Percentiles rank a stretch among this genome's conserved stretches.
phyloP scores from a whole-genome alignment of 305 asterid species.

The Withania somnifera region DNA sequence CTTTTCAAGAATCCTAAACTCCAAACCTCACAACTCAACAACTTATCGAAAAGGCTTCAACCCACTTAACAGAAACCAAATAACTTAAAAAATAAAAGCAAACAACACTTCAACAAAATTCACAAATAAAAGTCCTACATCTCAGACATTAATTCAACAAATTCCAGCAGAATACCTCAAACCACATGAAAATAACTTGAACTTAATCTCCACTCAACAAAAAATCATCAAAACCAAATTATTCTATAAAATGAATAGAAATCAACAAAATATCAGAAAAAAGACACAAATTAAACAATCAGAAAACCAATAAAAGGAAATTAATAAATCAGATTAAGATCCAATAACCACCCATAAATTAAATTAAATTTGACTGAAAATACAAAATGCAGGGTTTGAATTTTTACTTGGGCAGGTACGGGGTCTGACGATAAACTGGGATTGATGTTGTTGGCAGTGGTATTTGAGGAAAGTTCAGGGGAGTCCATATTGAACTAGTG shows the following conservation, averaged over 20 bases:
- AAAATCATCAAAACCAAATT: not conserved
- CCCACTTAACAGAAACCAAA: not conserved
- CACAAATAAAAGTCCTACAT: not conserved
- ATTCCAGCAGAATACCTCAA: not conserved
- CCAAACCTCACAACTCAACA: not conserved
- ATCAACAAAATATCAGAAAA: not conserved
- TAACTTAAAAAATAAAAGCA: not conserved
- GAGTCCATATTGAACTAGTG: conserved; percentile 36
- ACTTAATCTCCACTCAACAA: not conserved
- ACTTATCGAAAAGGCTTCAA: not conserved
- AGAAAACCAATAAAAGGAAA: not conserved
- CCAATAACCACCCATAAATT: not conserved
- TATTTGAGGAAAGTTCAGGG: conserved; percentile 22
- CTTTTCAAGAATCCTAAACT: not conserved
- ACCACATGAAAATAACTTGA: not conserved
- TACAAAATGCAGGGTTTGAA: not conserved
- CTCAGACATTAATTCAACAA: not conserved
- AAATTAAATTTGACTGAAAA: not conserved
- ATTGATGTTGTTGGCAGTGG: conserved; percentile 3
- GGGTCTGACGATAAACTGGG: not conserved
- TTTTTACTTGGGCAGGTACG: conserved; percentile 16
- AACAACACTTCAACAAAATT: not conserved
- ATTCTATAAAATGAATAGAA: not conserved
- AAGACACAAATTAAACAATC: not conserved
- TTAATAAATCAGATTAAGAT: not conserved